These are phyloP conservation scores for Tetrahymena thermophila DNA, from an alignment of 73 alveolate species.

Conservation along the genomic window DNA sequence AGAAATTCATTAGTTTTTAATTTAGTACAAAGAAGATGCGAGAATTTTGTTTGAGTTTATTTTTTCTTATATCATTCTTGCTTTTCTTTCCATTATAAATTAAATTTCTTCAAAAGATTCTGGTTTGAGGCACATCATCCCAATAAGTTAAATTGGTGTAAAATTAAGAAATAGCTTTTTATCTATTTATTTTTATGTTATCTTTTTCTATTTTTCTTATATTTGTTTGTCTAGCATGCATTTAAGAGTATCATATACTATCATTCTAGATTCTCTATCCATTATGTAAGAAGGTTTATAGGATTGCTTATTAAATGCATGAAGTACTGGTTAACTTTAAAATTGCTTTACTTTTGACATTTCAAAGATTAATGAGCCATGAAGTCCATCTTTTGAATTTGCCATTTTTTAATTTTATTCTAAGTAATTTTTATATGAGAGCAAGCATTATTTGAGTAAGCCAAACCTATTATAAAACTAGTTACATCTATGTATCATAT, in stretches of 20 bases:
- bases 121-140: not conserved
- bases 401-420: not conserved
- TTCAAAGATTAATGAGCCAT: not conserved
- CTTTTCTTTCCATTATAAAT: not conserved
- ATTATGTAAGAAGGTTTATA: not conserved
- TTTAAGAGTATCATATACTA: not conserved
- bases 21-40: not conserved
- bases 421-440: not conserved
- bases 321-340: not conserved
- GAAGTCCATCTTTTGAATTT: not conserved
- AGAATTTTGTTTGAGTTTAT: not conserved
- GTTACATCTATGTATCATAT: not conserved
- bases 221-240: not conserved
- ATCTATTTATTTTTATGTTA: not conserved
- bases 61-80: not conserved
- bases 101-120: not conserved
- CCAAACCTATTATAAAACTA: not conserved
- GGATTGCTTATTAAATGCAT: not conserved
- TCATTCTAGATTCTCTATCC: conserved; percentile 3
- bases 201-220: not conserved
- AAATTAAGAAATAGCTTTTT: not conserved
- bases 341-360: not conserved
- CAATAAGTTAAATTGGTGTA: not conserved
- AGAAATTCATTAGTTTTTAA: not conserved
- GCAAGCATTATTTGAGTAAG: not conserved